Evolutionary conservation across 164 flowering plant genomes (phyloP).

Genomic region (Macadamia integrifolia): DNA sequence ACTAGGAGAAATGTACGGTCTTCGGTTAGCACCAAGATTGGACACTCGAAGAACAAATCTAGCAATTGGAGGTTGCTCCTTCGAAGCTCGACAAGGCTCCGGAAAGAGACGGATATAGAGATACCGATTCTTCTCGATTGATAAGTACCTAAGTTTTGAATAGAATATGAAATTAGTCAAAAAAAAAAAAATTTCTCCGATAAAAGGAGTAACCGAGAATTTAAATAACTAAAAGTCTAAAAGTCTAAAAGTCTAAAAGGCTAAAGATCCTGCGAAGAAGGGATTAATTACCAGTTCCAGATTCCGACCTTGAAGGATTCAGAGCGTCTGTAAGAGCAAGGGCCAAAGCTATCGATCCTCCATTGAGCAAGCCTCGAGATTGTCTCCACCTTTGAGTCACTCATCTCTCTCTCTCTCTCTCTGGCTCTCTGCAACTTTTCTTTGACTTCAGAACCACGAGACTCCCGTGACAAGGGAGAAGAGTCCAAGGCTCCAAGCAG

Average conservation of each 20-base stretch:
- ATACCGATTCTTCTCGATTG: conserved; percentile 76
- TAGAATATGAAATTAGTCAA: too few species aligned
- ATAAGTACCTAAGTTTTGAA: conserved; percentile 47
- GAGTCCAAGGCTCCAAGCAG: too few species aligned
- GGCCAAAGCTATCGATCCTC: conserved; percentile 73
- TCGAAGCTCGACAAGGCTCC: conserved; percentile 49
- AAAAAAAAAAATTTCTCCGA: background rate
- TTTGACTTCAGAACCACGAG: too few species aligned
- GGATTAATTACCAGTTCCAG: conserved; percentile 79
- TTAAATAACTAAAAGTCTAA: background rate
- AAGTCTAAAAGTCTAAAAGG: background rate
- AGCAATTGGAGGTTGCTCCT: conserved; percentile 87
- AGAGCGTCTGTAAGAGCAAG: conserved; percentile 66
- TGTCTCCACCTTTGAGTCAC: conserved; percentile 33
- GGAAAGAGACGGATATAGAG: conserved; percentile 69
- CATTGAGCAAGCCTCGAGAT: conserved; percentile 82
- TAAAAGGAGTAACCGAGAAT: background rate
- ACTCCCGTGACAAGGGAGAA: too few species aligned
- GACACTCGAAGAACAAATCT: conserved; percentile 63
- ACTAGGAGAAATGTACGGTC: conserved; percentile 63
- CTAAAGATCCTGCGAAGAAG: background rate
- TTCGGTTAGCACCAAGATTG: conserved; percentile 40
- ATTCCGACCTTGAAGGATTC: conserved; percentile 81
- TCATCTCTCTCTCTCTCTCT: conserved; percentile 8
- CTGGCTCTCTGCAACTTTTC: too few species aligned